These are phyloP conservation scores for Pseudonitzschia multistriata DNA, from an alignment of 108 stramenopile species.

Conservation along the genomic window DNA sequence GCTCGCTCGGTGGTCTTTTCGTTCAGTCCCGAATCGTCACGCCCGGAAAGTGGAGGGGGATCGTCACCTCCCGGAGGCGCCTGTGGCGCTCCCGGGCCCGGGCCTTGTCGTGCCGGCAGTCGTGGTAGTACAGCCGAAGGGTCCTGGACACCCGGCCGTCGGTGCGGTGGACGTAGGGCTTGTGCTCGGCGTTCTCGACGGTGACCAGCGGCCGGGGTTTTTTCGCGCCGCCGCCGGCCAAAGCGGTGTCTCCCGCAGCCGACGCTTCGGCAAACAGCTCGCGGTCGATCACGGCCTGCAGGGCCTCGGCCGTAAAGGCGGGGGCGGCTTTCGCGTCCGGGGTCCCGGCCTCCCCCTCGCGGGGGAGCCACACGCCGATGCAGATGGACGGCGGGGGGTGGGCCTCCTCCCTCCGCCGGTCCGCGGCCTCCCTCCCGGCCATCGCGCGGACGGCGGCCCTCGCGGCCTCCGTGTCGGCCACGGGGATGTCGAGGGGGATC, in stretches of 20 bases:
- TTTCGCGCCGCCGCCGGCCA: neutral
- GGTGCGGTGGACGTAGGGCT: neutral
- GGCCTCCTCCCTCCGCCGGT: constrained; percentile 30
- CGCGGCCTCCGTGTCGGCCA: constrained; percentile 33
- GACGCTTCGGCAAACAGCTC: too few relatives aligned
- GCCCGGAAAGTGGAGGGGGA: neutral
- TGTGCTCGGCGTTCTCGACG: constrained; percentile 10
- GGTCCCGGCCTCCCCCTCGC: neutral
- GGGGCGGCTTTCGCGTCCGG: neutral
- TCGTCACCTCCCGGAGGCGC: constrained; percentile 24
- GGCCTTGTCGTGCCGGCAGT: constrained; percentile 21
- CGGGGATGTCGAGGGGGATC: constrained; percentile 43
- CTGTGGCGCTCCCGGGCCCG: constrained; percentile 44
- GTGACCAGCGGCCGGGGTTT: neutral
- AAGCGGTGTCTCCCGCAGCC: neutral
- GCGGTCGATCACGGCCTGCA: constrained; percentile 13
- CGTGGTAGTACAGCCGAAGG: constrained; percentile 43
- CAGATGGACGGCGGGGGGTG: constrained; percentile 32
- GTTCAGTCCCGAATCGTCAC: neutral
- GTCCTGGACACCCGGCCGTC: constrained; percentile 20
- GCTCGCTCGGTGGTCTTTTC: neutral
- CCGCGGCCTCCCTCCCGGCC: constrained; percentile 44
- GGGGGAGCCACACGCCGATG: constrained; percentile 37
- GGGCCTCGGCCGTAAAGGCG: constrained; percentile 8
- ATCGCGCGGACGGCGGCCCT: constrained; percentile 25